Base-by-base conservation (phyloP, 1,284 basidiomycete genomes). In the Leccinum cinnamomeum region DNA sequence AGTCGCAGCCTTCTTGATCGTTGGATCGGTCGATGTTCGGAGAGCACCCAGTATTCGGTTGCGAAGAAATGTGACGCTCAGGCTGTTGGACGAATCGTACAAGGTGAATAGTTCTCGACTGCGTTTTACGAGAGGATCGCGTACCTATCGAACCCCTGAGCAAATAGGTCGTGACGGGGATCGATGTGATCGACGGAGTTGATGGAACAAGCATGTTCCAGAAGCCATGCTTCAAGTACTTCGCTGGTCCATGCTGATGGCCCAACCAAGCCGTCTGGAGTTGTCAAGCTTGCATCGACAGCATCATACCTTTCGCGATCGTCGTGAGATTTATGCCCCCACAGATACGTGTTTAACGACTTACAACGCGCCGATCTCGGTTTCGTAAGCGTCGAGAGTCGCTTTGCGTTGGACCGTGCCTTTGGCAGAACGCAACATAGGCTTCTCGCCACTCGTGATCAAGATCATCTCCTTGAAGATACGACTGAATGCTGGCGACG, bases 41-140 rank as follows among this genome's bases (percentile, higher is more conserved):
- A 76, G 61, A 7, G 67, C 65, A 28, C 64, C 64, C 30, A 73
- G 57, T n/a, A 76, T 64, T 16, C 65, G 65, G 59, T 74, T 75
- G 16, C 70, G 65, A 28, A 75, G 64, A 60, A 68, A 73, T 0
- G 75, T 75, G 1, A 64, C 71, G 39, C 68, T 70, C 44, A 75
- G 58, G 58, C 74, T 76, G 5, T 25, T 8, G 8, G 16, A 14
- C 16, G 8, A 10, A 7, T 11, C 5, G 4, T 2, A 18, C 5
- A 46, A 46, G 44, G 44, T 56, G 23, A 56, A 23, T 23, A 25
- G 11, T 16, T 20, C 37, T 56, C 30, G 12, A 25, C 14, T 41
- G 41, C 8, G 7, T 25, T 25, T 18, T n/a, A 8, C 10, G 20
- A 23, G 20, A 25, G 5, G 74, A 76, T 58, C 1, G 72, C 65